These are phyloP conservation scores for Ganoderma lingzhi DNA, from an alignment of 1,284 basidiomycete species.

Conservation along the genomic window DNA sequence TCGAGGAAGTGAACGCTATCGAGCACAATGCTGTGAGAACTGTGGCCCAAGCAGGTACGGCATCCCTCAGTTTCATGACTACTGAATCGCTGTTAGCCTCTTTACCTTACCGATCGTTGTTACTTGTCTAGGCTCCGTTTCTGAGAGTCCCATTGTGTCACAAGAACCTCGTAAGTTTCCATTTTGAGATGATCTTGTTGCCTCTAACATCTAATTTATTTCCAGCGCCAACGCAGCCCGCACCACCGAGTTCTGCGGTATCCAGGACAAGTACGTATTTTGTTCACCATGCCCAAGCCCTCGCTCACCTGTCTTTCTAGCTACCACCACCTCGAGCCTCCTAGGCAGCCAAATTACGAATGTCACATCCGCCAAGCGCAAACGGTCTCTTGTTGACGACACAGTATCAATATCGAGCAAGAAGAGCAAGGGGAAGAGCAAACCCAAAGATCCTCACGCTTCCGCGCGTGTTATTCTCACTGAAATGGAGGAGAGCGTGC, in stretches of 20 bases:
- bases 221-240: background rate
- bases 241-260: background rate
- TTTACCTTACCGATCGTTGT: too few relatives aligned
- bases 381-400: constrained; percentile 13
- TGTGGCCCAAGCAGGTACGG: background rate
- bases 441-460: constrained; percentile 30
- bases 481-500: constrained; percentile 42
- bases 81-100: background rate
- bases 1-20: constrained; percentile 9
- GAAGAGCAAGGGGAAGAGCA: constrained; percentile 30
- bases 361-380: constrained; percentile 16
- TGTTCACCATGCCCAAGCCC: background rate
- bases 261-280: constrained; percentile 2
- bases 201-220: background rate
- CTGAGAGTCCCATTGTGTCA: background rate
- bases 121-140: background rate
- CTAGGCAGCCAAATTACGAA: background rate
- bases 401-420: constrained; percentile 8
- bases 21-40: constrained; percentile 6
- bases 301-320: background rate
- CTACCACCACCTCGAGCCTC: background rate
- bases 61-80: background rate
- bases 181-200: too few relatives aligned
- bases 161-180: constrained; percentile 1
- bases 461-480: constrained; percentile 34